phyloP scores from a whole-genome alignment of 2,329 filamentous ascomycete species.

The Teratosphaeria zuluensis region DNA sequence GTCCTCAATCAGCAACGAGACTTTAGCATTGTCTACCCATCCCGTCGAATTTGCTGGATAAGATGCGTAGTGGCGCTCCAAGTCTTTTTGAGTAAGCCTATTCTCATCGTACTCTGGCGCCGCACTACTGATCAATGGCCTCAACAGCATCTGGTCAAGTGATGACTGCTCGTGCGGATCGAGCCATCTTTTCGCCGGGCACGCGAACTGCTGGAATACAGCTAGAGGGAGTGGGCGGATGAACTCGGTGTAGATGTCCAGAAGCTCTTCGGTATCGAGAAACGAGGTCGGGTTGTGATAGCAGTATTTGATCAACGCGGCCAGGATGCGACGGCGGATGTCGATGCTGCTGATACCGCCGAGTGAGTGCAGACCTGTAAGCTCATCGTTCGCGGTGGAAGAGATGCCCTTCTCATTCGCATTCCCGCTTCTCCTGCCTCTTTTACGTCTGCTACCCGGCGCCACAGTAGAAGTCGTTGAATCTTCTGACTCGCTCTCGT shows the following conservation, averaged over 20 bases:
- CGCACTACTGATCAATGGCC: slow-evolving; percentile 36
- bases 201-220: slow-evolving; percentile 48
- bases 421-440: not conserved
- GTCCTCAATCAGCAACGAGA: slow-evolving; percentile 59
- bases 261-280: slow-evolving; percentile 46
- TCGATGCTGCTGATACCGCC: slow-evolving; percentile 46
- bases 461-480: not conserved
- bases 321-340: slow-evolving; percentile 55
- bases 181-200: slow-evolving; percentile 29
- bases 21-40: slow-evolving; percentile 60
- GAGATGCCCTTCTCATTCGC: not conserved
- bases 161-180: slow-evolving; percentile 35
- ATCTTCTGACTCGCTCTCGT: slow-evolving; percentile 10
- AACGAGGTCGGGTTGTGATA: slow-evolving; percentile 33
- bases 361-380: slow-evolving; percentile 2
- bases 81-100: slow-evolving; percentile 39
- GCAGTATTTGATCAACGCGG: slow-evolving; percentile 36
- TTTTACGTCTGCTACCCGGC: not conserved
- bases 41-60: slow-evolving; percentile 53
- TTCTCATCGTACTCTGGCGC: slow-evolving; percentile 30
- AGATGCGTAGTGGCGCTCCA: slow-evolving; percentile 54
- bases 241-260: slow-evolving; percentile 48
- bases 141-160: slow-evolving; percentile 45
- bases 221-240: slow-evolving; percentile 50
- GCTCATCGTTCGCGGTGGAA: slow-evolving; percentile 2